A percentile compares a stretch with the other conserved stretches of the same genome.
These are phyloP conservation scores for Aureobasidium sp. DNA, from an alignment of 2,329 filamentous ascomycete species.

Conservation along the genomic window DNA sequence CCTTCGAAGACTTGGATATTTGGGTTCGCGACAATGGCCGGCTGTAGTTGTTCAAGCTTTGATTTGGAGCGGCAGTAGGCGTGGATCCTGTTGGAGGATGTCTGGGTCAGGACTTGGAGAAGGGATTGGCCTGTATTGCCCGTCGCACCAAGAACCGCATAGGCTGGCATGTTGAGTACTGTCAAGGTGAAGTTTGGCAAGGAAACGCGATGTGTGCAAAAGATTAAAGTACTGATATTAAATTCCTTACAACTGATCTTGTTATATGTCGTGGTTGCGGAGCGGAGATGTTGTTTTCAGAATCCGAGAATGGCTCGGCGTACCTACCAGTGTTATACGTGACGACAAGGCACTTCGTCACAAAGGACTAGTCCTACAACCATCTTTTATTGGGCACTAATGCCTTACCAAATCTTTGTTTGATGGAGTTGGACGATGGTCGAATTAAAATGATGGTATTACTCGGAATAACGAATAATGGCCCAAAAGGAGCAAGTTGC, in stretches of 20 bases:
- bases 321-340: not conserved
- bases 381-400: too few species aligned
- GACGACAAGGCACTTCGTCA: not conserved
- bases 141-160: conserved; percentile 15
- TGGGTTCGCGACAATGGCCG: conserved; percentile 24
- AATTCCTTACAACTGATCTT: not conserved
- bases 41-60: conserved; percentile 31
- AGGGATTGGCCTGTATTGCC: conserved; percentile 37
- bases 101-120: conserved; percentile 31
- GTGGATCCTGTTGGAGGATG: conserved; percentile 25
- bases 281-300: not conserved
- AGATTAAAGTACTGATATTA: too few species aligned
- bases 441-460: too few species aligned
- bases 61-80: conserved; percentile 36
- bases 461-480: too few species aligned
- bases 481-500: too few species aligned
- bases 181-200: not conserved
- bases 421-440: too few species aligned
- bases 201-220: too few species aligned
- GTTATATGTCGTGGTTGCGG: not conserved
- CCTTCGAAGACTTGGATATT: conserved; percentile 36
- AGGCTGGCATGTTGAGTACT: conserved; percentile 9
- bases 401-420: too few species aligned
- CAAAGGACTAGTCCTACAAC: too few species aligned
- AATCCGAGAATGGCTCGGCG: not conserved